Conservation (phyloP, 345 rosid genomes). For the Ailanthus altissimus region DNA sequence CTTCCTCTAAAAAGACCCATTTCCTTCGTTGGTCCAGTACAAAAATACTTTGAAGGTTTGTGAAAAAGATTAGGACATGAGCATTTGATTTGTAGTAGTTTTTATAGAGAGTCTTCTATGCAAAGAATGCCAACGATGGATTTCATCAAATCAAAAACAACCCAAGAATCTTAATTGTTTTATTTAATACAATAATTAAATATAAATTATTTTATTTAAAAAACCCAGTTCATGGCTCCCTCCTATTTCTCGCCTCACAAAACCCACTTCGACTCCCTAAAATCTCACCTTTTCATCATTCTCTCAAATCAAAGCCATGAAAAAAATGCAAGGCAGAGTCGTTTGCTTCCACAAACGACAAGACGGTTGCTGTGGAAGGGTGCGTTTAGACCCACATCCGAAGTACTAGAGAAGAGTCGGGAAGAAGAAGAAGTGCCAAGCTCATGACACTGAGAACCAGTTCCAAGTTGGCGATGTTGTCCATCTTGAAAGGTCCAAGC, state of each 20-base stretch:
- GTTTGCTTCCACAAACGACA: conserved; percentile 81
- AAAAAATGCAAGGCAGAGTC: conserved; percentile 70
- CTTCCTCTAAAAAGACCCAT: too few relatives aligned
- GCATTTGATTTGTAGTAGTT: too few relatives aligned
- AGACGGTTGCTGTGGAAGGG: conserved; percentile 84
- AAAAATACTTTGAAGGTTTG: too few relatives aligned
- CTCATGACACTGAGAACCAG: conserved; percentile 83
- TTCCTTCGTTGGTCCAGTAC: too few relatives aligned
- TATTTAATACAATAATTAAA: too few relatives aligned
- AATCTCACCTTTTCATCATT: conserved; percentile 23
- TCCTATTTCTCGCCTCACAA: conserved; percentile 45
- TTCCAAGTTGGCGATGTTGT: conserved; percentile 80
- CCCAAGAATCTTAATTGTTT: too few relatives aligned
- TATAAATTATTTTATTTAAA: too few relatives aligned
- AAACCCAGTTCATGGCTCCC: conserved; percentile 54
- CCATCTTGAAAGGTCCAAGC: conserved; percentile 67
- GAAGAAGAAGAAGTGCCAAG: conserved; percentile 92
- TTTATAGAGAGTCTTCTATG: too few relatives aligned
- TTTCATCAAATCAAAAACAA: too few relatives aligned
- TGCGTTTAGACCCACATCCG: conserved; percentile 70
- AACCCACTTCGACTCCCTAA: conserved; percentile 35
- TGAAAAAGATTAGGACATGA: too few relatives aligned
- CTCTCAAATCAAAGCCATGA: conserved; percentile 72
- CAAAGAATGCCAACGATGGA: too few relatives aligned
- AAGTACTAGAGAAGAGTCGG: conserved; percentile 86